phyloP scores from a whole-genome alignment of 2,329 filamentous ascomycete genomes.

The Delphinella strobiligena region DNA sequence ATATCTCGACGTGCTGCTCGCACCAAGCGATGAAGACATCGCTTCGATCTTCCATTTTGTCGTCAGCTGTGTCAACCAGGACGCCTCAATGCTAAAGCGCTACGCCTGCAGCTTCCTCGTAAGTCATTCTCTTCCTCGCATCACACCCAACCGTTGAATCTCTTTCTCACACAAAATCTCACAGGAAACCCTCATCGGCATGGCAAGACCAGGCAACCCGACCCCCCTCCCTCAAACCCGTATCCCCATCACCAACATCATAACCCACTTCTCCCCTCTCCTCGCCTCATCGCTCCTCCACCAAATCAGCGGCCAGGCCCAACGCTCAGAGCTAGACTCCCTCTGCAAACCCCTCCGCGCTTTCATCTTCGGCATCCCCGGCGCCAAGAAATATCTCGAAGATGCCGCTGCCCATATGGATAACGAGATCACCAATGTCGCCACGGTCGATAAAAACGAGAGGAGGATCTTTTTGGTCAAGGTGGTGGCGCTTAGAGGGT shows the following conservation, averaged over 20 bases:
- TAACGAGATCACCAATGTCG: conserved; percentile 34
- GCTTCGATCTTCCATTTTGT: conserved; percentile 62
- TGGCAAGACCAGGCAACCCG: conserved; percentile 15
- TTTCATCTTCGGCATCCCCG: conserved; percentile 27
- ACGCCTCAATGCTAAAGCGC: conserved; percentile 63
- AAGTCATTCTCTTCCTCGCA: conserved; percentile 4
- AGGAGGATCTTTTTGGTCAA: conserved; percentile 56
- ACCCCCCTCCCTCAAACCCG: conserved; percentile 16
- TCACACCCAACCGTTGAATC: too few species aligned
- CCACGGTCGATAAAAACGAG: conserved; percentile 46
- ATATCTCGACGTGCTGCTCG: conserved; percentile 49
- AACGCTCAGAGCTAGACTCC: conserved; percentile 60
- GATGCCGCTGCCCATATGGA: conserved; percentile 36
- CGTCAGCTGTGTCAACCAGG: conserved; percentile 55
- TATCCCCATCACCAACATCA: conserved; percentile 23
- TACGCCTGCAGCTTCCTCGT: conserved; percentile 65
- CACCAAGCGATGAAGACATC: conserved; percentile 44
- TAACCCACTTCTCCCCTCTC: conserved; percentile 49
- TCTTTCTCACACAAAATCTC: conserved; percentile 11
- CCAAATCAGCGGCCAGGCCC: conserved; percentile 56
- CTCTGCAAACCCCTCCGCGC: conserved; percentile 61
- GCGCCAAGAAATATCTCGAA: conserved; percentile 34
- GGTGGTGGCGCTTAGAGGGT: conserved; percentile 53
- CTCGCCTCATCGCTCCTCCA: conserved; percentile 48
- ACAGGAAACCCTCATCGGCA: conserved; percentile 13